These are phyloP conservation scores for Fraxinus dipetala DNA, from an alignment of 305 asterid genomes.

Conservation along the genomic window DNA sequence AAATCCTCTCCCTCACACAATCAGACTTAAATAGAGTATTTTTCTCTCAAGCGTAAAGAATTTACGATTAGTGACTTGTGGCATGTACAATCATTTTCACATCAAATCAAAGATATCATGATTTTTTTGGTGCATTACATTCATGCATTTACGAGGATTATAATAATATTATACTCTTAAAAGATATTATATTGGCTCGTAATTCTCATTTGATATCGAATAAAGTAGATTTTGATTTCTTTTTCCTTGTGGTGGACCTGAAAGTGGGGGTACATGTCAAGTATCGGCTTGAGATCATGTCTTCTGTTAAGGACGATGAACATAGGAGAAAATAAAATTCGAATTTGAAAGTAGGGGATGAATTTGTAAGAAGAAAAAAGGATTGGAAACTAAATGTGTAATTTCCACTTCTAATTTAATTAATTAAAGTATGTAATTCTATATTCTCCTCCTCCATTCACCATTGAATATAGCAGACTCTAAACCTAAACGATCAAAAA, in stretches of 20 bases:
- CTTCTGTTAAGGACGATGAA: background rate
- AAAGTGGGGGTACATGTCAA: background rate
- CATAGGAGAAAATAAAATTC: background rate
- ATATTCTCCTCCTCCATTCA: background rate
- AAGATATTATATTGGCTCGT: background rate
- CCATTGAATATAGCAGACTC: background rate
- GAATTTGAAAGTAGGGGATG: background rate
- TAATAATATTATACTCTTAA: background rate
- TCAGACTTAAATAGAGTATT: background rate
- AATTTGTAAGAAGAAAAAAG: background rate
- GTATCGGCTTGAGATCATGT: background rate
- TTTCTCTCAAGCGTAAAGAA: background rate
- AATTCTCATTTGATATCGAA: background rate
- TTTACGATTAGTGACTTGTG: background rate
- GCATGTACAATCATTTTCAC: background rate
- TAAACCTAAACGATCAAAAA: background rate
- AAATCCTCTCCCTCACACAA: background rate
- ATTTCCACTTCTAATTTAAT: background rate
- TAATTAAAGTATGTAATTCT: background rate
- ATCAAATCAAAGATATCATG: background rate
- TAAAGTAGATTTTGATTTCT: background rate
- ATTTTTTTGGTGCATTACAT: background rate
- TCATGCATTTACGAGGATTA: background rate
- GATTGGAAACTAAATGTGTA: background rate
- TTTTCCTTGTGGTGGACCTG: background rate